Base-by-base conservation (phyloP, 2,329 filamentous ascomycete species). In the Epichloe brachyelytri region DNA sequence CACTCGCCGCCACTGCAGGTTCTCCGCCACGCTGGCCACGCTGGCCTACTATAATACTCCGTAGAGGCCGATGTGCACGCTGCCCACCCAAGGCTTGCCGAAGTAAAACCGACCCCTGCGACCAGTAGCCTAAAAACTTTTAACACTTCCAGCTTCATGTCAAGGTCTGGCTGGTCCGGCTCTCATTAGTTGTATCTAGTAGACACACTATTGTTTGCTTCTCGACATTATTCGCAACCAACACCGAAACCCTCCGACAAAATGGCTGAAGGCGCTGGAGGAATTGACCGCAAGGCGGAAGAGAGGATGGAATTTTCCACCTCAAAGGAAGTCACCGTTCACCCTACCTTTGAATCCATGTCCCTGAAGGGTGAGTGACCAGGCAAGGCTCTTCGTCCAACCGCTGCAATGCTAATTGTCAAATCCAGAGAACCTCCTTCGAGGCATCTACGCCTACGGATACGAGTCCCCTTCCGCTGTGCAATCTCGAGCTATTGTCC, bases 381-480 rank as follows among this genome's bases (percentile, higher is more conserved):
- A 20, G n/a, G 20, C 26, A 14, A 37, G 14, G 20, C 19, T 20
- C 33, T 15, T 19, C 33, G n/a, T 37, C 20, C 12, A 19, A 17
- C n/a, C 15, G 15, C n/a, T 11, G 20, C 34, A 2, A 46, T 40
- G 22, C 51, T 53, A 43, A 53, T 39, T 22, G 22, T 15, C 26
- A 14, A 20, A 15, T 39, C 11, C 7, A 81, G 91, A 97, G 69
- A 95, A 94, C 64, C 82, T 98, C 37, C 82, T 98, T 58, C 90
- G 93, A 58, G 93, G 93, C 57, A 91, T 98, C 66, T 98, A 98
- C 66, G 93, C 93, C 37, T 98, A 98, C 62, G 93, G 93, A 57
- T 98, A 97, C 71, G 93, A 98, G 68, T 96, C 93, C 2, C 93
- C 93, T 12, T 98, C 93, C 0, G 93, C 93, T 14, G 91, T 98